A percentile compares a stretch with the other conserved stretches of the same genome.
phyloP scores from a whole-genome alignment of 352 stramenopile species.

The Pythium insidiosum region DNA sequence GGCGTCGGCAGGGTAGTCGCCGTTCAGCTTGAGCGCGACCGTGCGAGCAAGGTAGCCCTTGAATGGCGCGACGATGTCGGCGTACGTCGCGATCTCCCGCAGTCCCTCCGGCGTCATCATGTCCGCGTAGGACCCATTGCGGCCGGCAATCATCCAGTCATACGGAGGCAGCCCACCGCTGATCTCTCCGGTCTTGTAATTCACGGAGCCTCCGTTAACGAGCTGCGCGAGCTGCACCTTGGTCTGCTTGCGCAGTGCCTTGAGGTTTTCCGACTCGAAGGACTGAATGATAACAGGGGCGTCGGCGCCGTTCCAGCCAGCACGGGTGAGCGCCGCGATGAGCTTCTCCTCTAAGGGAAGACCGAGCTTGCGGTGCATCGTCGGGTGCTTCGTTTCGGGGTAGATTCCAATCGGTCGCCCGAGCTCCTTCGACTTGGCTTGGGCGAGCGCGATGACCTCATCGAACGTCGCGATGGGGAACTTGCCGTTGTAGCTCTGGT shows the following conservation, averaged over 20 bases:
- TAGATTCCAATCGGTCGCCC: conserved; percentile 78
- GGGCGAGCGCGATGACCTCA: conserved; percentile 81
- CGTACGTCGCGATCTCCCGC: conserved; percentile 58
- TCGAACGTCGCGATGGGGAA: conserved; percentile 87
- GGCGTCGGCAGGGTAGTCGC: conserved; percentile 35
- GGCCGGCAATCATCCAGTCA: conserved; percentile 58
- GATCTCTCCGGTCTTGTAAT: conserved; percentile 48
- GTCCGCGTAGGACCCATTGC: conserved; percentile 40
- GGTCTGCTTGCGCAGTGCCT: conserved; percentile 49
- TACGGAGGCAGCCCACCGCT: conserved; percentile 42
- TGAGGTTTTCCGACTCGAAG: conserved; percentile 71
- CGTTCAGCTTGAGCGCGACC: conserved; percentile 25
- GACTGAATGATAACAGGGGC: conserved; percentile 68
- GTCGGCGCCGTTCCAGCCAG: conserved; percentile 57
- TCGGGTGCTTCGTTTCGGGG: conserved; percentile 84
- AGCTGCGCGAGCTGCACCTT: conserved; percentile 79
- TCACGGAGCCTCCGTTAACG: conserved; percentile 45
- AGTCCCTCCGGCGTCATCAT: conserved; percentile 48
- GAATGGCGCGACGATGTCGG: conserved; percentile 60
- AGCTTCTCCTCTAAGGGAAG: conserved; percentile 75
- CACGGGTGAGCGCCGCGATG: conserved; percentile 53
- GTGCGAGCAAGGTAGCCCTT: conserved; percentile 76
- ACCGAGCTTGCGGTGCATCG: conserved; percentile 54
- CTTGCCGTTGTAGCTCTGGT: conserved; percentile 74
- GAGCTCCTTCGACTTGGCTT: conserved; percentile 48